A percentile compares a stretch with the other conserved stretches of the same genome.
These are phyloP conservation scores for Candida vaughaniae DNA, from an alignment of 805 yeast species.

Conservation along the genomic window DNA sequence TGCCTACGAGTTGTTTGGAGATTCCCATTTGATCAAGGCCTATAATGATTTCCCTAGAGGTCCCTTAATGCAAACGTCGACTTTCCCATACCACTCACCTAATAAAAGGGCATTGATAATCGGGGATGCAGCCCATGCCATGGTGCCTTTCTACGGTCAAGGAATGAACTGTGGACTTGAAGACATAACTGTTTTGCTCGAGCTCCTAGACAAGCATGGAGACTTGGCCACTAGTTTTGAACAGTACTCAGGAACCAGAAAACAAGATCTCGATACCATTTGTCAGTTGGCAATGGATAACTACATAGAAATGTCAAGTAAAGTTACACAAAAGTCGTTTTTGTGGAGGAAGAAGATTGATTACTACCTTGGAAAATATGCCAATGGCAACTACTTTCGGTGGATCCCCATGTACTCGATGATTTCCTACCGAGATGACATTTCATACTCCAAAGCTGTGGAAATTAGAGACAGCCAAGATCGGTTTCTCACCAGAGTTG, in stretches of 20 bases:
- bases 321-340: constrained; percentile 63
- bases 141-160: constrained; percentile 98
- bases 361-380: constrained; percentile 53
- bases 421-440: constrained; percentile 87
- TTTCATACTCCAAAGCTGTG: constrained; percentile 71
- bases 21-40: constrained; percentile 47
- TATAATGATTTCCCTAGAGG: constrained; percentile 69
- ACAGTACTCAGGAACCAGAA: constrained; percentile 54
- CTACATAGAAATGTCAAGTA: constrained; percentile 83
- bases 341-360: constrained; percentile 69
- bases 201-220: constrained; percentile 35
- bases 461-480: constrained; percentile 54
- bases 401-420: constrained; percentile 91
- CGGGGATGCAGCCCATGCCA: constrained; percentile 95
- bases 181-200: constrained; percentile 71
- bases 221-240: constrained; percentile 52
- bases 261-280: constrained; percentile 71
- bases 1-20: constrained; percentile 68
- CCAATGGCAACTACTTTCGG: constrained; percentile 45
- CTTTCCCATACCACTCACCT: constrained; percentile 65
- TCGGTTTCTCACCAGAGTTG: constrained; percentile 34
- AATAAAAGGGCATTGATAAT: constrained; percentile 62
- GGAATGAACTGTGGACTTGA: constrained; percentile 97
- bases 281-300: constrained; percentile 76
- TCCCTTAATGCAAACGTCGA: constrained; percentile 69